These are phyloP conservation scores for Cladobotryum protrusum DNA, from an alignment of 2,329 filamentous ascomycete genomes.

Conservation along the genomic window DNA sequence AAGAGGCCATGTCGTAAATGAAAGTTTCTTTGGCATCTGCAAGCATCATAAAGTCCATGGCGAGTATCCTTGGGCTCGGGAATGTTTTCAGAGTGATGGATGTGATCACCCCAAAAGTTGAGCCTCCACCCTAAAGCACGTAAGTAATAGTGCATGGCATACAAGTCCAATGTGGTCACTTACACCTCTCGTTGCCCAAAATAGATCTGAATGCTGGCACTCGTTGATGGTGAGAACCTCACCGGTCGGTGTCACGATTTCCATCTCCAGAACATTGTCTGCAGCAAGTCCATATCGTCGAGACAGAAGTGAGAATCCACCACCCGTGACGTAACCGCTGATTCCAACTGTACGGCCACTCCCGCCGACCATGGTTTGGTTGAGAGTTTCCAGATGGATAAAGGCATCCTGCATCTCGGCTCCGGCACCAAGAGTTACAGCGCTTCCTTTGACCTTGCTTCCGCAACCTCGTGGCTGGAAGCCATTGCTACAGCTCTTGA, in stretches of 20 bases:
- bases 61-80: too few relatives aligned
- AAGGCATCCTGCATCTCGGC: too few relatives aligned
- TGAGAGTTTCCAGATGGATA: too few relatives aligned
- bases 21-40: too few relatives aligned
- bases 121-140: slow-evolving; percentile 36
- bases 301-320: slow-evolving; percentile 38
- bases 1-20: too few relatives aligned
- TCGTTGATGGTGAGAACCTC: slow-evolving; percentile 39
- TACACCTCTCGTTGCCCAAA: slow-evolving; percentile 49
- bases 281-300: slow-evolving; percentile 48
- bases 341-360: too few relatives aligned
- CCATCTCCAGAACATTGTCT: slow-evolving; percentile 48
- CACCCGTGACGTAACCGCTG: slow-evolving; percentile 35
- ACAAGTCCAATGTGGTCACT: background rate
- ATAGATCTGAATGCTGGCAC: slow-evolving; percentile 45
- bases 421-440: too few relatives aligned
- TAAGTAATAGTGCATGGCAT: background rate
- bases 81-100: slow-evolving; percentile 20
- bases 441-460: too few relatives aligned
- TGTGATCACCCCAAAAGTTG: slow-evolving; percentile 48
- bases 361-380: too few relatives aligned
- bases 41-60: too few relatives aligned
- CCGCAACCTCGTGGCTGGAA: too few relatives aligned
- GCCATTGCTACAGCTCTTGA: too few relatives aligned
- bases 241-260: slow-evolving; percentile 43